Conservation (phyloP, 1,284 basidiomycete genomes). For the Leccinum colubrinum region DNA sequence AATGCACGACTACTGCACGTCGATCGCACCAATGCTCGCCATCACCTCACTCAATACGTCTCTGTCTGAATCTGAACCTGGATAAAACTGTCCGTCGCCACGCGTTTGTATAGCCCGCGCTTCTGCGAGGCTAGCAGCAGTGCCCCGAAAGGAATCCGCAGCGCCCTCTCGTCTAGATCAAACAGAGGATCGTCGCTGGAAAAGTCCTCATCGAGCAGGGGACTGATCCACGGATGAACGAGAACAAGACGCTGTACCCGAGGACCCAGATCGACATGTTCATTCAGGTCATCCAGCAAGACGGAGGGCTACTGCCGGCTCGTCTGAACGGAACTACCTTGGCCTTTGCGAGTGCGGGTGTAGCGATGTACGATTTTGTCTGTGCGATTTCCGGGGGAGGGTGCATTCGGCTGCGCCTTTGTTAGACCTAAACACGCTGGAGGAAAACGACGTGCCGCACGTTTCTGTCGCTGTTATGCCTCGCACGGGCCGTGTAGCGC, state of each 20-base stretch:
- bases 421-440: slow-evolving; percentile 40
- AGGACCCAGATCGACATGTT: slow-evolving; percentile 93
- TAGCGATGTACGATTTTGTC: slow-evolving; percentile 90
- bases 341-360: slow-evolving; percentile 87
- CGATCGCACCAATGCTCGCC: slow-evolving; percentile 26
- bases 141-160: too few relatives aligned
- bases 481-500: slow-evolving; percentile 76
- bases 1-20: too few relatives aligned
- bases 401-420: too few relatives aligned
- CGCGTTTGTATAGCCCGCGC: too few relatives aligned
- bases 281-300: slow-evolving; percentile 90
- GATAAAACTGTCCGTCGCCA: too few relatives aligned
- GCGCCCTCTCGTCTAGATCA: too few relatives aligned
- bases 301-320: slow-evolving; percentile 90
- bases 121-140: too few relatives aligned
- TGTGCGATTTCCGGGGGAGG: slow-evolving; percentile 61
- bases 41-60: too few relatives aligned
- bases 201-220: too few relatives aligned
- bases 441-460: slow-evolving; percentile 89
- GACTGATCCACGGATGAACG: too few relatives aligned
- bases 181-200: too few relatives aligned
- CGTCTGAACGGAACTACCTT: slow-evolving; percentile 95
- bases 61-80: too few relatives aligned
- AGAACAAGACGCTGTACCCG: slow-evolving; percentile 54
- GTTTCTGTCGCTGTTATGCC: slow-evolving; percentile 90